Percentiles rank a stretch among this genome's conserved stretches.
These are phyloP conservation scores for Orychophragmus violaceus DNA, from an alignment of 345 rosid species.

Conservation along the genomic window DNA sequence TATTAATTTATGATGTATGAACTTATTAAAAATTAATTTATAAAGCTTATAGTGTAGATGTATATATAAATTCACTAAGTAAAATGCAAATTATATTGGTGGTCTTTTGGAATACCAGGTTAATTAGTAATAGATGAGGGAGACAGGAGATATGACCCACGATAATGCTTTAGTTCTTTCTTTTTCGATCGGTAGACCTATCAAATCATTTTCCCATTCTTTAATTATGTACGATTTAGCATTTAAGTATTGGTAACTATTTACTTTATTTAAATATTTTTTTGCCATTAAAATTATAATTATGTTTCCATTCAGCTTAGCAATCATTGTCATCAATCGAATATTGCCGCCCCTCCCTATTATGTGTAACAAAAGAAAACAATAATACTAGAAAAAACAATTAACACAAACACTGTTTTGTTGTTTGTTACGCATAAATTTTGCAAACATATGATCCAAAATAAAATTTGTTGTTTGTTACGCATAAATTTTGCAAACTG, in stretches of 20 bases:
- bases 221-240: slow-evolving; percentile 49
- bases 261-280: slow-evolving; percentile 24
- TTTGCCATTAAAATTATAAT: slow-evolving; percentile 29
- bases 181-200: slow-evolving; percentile 40
- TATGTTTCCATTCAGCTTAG: slow-evolving; percentile 52
- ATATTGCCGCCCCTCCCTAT: slow-evolving; percentile 21
- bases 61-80: not conserved
- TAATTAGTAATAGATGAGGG: slow-evolving; percentile 26
- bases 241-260: slow-evolving; percentile 34
- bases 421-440: not conserved
- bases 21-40: too few relatives aligned
- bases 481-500: too few relatives aligned
- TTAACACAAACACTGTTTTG: not conserved
- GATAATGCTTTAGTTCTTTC: slow-evolving; percentile 60
- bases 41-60: too few relatives aligned
- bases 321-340: slow-evolving; percentile 41
- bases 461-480: too few relatives aligned
- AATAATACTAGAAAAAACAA: not conserved
- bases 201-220: slow-evolving; percentile 47
- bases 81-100: not conserved
- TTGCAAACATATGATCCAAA: not conserved
- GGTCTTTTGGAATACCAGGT: not conserved
- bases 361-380: slow-evolving; percentile 7
- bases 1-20: too few relatives aligned
- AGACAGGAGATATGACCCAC: slow-evolving; percentile 60